Percentiles rank a stretch among this genome's conserved stretches.
These are phyloP conservation scores for Aspergillus amoenus DNA, from an alignment of 2,329 filamentous ascomycete genomes.

Conservation along the genomic window DNA sequence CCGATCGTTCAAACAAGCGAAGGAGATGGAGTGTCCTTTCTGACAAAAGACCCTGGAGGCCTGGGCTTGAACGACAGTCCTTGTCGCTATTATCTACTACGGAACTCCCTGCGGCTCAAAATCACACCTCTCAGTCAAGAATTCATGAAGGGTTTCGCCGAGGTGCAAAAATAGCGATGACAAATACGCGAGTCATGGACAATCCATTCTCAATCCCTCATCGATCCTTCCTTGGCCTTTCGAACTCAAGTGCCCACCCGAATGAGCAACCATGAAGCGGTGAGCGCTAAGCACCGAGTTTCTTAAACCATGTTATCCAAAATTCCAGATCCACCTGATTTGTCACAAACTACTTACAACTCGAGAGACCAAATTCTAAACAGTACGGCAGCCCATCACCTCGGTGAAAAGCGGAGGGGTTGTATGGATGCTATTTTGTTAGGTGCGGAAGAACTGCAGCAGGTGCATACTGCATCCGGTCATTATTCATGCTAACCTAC, in stretches of 20 bases:
- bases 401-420: neutral
- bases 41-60: neutral
- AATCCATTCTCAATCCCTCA: neutral
- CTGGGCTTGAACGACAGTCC: neutral
- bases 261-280: neutral
- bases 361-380: neutral
- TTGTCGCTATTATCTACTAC: neutral
- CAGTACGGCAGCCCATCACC: neutral
- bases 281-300: neutral
- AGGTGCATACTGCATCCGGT: neutral
- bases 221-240: neutral
- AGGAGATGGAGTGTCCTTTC: neutral
- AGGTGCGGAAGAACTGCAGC: neutral
- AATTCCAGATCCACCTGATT: neutral
- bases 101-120: slow-evolving; percentile 3
- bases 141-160: neutral
- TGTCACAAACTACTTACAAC: neutral
- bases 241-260: neutral
- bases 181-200: slow-evolving; percentile 8
- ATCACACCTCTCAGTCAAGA: neutral
- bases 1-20: neutral
- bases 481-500: neutral
- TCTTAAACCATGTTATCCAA: neutral
- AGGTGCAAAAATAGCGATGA: slow-evolving; percentile 1
- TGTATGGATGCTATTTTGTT: neutral